A percentile compares a stretch with the other conserved stretches of the same genome.
These are phyloP conservation scores for Naganishia vaughanmartiniae DNA, from an alignment of 768 basidiomycete species.

Conservation along the genomic window DNA sequence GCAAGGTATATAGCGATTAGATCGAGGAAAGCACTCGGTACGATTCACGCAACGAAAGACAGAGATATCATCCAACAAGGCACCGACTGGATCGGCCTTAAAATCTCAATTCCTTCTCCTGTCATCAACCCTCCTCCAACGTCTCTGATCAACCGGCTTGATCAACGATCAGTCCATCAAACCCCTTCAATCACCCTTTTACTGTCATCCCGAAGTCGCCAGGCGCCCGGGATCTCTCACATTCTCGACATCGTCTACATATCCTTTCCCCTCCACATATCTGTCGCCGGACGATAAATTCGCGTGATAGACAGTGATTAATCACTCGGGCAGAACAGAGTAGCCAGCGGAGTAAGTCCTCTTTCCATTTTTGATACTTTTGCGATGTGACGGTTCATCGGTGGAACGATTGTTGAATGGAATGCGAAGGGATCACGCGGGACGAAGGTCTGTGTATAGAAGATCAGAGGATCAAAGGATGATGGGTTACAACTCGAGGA, in stretches of 20 bases:
- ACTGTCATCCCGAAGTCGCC: not conserved
- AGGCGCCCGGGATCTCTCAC: not conserved
- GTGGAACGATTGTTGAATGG: not conserved
- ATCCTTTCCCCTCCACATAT: not conserved
- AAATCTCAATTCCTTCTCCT: not conserved
- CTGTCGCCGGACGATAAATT: not conserved
- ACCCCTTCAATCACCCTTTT: not conserved
- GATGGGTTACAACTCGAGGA: not conserved
- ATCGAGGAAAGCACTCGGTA: too few species aligned
- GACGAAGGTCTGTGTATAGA: slow-evolving; percentile 1
- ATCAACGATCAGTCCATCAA: not conserved
- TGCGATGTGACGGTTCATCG: not conserved
- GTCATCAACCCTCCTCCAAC: not conserved
- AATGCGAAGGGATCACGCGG: not conserved
- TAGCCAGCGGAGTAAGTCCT: not conserved
- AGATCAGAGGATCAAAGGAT: not conserved
- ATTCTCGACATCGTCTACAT: not conserved
- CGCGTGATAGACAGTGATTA: not conserved
- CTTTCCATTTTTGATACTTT: not conserved
- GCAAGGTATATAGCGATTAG: not conserved
- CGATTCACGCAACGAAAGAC: too few species aligned
- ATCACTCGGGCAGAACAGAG: not conserved
- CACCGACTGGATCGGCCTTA: not conserved
- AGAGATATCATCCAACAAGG: too few species aligned
- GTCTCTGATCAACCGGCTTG: not conserved